Percentiles rank a stretch among this genome's conserved stretches.
Conservation (phyloP, 164 flowering plant genomes). For the Magnolia kwangsiensis region DNA sequence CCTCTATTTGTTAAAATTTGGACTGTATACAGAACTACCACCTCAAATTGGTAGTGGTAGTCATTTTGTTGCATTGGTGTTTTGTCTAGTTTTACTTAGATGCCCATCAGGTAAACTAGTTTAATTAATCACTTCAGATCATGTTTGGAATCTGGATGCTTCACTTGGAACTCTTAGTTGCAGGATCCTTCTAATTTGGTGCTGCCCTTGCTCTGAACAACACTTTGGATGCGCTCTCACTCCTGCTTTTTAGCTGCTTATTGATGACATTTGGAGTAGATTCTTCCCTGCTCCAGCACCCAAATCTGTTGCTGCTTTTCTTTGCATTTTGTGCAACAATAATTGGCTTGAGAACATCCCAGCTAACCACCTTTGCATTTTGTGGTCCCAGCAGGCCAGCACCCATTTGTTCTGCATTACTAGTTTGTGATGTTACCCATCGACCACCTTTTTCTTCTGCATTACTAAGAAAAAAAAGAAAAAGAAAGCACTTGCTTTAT, state of each 20-base stretch:
- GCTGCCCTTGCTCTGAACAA: background rate
- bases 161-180: too few species aligned
- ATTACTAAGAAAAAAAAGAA: background rate
- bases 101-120: background rate
- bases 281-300: too few species aligned
- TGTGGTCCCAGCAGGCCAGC: too few species aligned
- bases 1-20: background rate
- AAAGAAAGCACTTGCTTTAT: background rate
- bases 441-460: background rate
- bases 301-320: too few species aligned
- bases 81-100: background rate
- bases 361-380: background rate
- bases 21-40: background rate
- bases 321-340: background rate
- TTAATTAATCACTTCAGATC: background rate
- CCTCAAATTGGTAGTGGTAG: background rate
- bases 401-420: too few species aligned
- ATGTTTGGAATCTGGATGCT: conserved; percentile 1
- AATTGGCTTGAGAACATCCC: background rate
- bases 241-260: too few species aligned
- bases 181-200: too few species aligned
- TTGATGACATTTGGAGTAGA: too few species aligned
- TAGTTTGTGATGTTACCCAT: background rate
- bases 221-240: too few species aligned
- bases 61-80: background rate